phyloP scores from a whole-genome alignment of 495 filamentous ascomycete species.

The Penicillium cataractarum region DNA sequence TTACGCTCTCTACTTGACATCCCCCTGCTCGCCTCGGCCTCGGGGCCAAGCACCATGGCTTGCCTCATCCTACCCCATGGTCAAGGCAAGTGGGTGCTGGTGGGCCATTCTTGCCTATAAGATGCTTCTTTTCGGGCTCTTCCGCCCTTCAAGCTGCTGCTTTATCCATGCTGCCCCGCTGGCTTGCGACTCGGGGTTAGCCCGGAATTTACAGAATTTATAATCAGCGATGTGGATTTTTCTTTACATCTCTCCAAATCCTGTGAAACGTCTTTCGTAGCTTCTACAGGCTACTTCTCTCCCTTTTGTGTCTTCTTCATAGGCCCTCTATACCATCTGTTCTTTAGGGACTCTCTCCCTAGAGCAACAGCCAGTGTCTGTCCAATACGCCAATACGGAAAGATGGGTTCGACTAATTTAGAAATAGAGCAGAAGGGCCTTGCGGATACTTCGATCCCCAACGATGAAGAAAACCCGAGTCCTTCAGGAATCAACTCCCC shows the following conservation, averaged over 20 bases:
- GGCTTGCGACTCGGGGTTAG: conserved; percentile 12
- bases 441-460: conserved; percentile 11
- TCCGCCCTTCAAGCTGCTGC: conserved; percentile 17
- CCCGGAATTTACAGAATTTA: conserved; percentile 32
- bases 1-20: conserved; percentile 2
- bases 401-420: conserved; percentile 31
- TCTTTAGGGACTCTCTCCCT: conserved; percentile 4
- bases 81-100: conserved; percentile 21
- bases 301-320: not conserved
- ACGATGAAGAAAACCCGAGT: conserved; percentile 24
- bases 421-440: conserved; percentile 35
- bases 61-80: conserved; percentile 10
- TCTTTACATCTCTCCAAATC: not conserved
- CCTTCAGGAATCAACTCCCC: conserved; percentile 15
- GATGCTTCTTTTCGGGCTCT: conserved; percentile 19
- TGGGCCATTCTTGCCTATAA: conserved; percentile 16
- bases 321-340: not conserved
- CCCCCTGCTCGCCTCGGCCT: conserved; percentile 6
- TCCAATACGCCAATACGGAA: conserved; percentile 2
- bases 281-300: conserved; percentile 1
- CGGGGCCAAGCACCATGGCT: conserved; percentile 12
- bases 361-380: conserved; percentile 5
- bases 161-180: conserved; percentile 17
- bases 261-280: not conserved
- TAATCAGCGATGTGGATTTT: conserved; percentile 24